Evolutionary conservation across 768 basidiomycete species (phyloP).

Genomic region (Cytidiella melzeri): DNA sequence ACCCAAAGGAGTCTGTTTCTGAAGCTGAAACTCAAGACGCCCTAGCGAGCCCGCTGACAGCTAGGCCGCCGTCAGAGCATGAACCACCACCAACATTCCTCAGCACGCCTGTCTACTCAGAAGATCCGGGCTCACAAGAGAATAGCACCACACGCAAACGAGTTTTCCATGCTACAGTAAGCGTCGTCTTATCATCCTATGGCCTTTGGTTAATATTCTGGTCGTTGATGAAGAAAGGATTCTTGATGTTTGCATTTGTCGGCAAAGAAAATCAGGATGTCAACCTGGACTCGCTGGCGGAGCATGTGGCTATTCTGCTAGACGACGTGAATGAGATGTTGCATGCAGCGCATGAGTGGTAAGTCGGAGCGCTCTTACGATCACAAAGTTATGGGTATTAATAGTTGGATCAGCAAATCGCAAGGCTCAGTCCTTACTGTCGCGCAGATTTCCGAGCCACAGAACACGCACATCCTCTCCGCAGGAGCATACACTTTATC

Average conservation of each 20-base stretch:
- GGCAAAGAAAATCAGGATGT: slow-evolving; percentile 6
- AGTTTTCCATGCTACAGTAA: slow-evolving; percentile 20
- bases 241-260: slow-evolving; percentile 45
- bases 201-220: slow-evolving; percentile 32
- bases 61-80: not conserved
- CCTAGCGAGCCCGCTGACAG: too few species aligned
- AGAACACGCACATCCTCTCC: slow-evolving; percentile 51
- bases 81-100: slow-evolving; percentile 31
- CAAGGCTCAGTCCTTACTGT: slow-evolving; percentile 47
- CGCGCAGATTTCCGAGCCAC: slow-evolving; percentile 62
- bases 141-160: slow-evolving; percentile 36
- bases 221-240: slow-evolving; percentile 40
- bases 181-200: not conserved
- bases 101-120: slow-evolving; percentile 41
- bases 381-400: not conserved
- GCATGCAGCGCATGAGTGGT: slow-evolving; percentile 29
- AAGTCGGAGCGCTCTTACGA: slow-evolving; percentile 8
- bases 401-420: slow-evolving; percentile 24
- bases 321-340: slow-evolving; percentile 27
- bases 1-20: not conserved
- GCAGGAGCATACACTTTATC: slow-evolving; percentile 37
- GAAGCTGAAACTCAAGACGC: not conserved
- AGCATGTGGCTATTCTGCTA: slow-evolving; percentile 7
- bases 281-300: slow-evolving; percentile 5
- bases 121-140: slow-evolving; percentile 30